A percentile compares a stretch with the other conserved stretches of the same genome.
These are phyloP conservation scores for Favolaschia claudopus DNA, from an alignment of 768 basidiomycete species.

Conservation along the genomic window DNA sequence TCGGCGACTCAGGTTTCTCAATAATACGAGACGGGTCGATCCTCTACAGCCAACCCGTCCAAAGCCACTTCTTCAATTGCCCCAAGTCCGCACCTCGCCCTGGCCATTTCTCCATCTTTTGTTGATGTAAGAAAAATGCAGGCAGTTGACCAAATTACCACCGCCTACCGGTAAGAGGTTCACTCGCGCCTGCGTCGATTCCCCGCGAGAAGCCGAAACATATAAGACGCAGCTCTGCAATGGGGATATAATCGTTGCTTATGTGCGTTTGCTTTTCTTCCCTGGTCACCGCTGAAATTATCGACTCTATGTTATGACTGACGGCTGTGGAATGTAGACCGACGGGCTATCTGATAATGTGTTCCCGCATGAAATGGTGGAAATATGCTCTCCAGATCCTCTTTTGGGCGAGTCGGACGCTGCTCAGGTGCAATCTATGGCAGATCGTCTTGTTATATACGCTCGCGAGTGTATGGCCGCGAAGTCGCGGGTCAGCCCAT, in stretches of 20 bases:
- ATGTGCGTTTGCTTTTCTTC: slow-evolving; percentile 12
- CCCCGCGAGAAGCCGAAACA: slow-evolving; percentile 26
- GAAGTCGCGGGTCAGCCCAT: slow-evolving; percentile 55
- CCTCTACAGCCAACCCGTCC: slow-evolving; percentile 39
- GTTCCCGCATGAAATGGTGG: slow-evolving; percentile 22
- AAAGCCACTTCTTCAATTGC: slow-evolving; percentile 28
- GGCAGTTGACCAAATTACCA: slow-evolving; percentile 32
- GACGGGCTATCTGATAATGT: slow-evolving; percentile 29
- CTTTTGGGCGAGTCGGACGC: slow-evolving; percentile 22
- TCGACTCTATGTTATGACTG: neutral
- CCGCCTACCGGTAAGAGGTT: slow-evolving; percentile 25
- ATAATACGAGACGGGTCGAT: slow-evolving; percentile 56
- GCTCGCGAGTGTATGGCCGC: slow-evolving; percentile 59
- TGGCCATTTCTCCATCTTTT: slow-evolving; percentile 6
- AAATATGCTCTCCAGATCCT: slow-evolving; percentile 41
- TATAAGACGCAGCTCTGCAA: slow-evolving; percentile 19
- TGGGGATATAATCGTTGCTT: slow-evolving; percentile 25
- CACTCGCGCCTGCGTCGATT: slow-evolving; percentile 24
- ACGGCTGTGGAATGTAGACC: slow-evolving; percentile 9
- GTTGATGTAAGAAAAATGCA: slow-evolving; percentile 13
- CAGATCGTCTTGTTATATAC: slow-evolving; percentile 60
- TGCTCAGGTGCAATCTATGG: slow-evolving; percentile 57
- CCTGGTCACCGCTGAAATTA: too few species aligned
- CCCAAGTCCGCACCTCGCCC: slow-evolving; percentile 16
- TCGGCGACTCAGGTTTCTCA: slow-evolving; percentile 61